These are phyloP conservation scores for Pseudotulostoma volvatum DNA, from an alignment of 495 filamentous ascomycete species.

Conservation along the genomic window DNA sequence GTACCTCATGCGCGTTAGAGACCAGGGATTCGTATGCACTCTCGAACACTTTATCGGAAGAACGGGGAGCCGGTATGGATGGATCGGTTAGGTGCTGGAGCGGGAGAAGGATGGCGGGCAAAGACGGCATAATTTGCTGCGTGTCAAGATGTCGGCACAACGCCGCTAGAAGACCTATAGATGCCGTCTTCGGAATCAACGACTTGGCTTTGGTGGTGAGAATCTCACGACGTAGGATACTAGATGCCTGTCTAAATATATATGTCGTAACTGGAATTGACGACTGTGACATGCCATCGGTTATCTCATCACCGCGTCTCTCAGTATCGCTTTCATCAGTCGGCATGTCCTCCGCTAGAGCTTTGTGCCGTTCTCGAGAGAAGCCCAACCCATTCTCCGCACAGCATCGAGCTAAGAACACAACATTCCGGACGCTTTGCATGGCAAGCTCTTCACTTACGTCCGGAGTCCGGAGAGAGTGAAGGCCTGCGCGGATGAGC, in stretches of 20 bases:
- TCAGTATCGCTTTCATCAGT: slow-evolving; percentile 24
- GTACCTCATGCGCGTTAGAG: slow-evolving; percentile 49
- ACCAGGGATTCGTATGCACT: slow-evolving; percentile 49
- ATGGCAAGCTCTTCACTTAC: slow-evolving; percentile 51
- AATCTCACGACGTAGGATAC: slow-evolving; percentile 63
- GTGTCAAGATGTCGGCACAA: slow-evolving; percentile 39
- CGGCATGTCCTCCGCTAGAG: slow-evolving; percentile 7
- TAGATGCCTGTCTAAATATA: slow-evolving; percentile 57
- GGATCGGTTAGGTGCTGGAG: slow-evolving; percentile 73
- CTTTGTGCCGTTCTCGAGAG: slow-evolving; percentile 19
- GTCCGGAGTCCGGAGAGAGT: slow-evolving; percentile 46
- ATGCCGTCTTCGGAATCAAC: slow-evolving; percentile 57
- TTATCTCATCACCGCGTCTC: slow-evolving; percentile 15
- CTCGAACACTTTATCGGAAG: slow-evolving; percentile 47
- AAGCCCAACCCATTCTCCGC: slow-evolving; percentile 44
- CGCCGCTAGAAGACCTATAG: slow-evolving; percentile 54
- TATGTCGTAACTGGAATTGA: slow-evolving; percentile 40
- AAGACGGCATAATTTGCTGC: slow-evolving; percentile 38
- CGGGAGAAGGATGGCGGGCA: slow-evolving; percentile 54
- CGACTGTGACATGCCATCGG: slow-evolving; percentile 7
- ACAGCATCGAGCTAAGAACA: slow-evolving; percentile 57
- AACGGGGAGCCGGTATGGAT: slow-evolving; percentile 49
- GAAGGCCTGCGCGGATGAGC: slow-evolving; percentile 45
- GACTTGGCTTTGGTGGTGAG: slow-evolving; percentile 40
- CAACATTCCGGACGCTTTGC: slow-evolving; percentile 58